Base-by-base conservation (phyloP, 169 alveolate species). In the Babesia gibsoni region DNA sequence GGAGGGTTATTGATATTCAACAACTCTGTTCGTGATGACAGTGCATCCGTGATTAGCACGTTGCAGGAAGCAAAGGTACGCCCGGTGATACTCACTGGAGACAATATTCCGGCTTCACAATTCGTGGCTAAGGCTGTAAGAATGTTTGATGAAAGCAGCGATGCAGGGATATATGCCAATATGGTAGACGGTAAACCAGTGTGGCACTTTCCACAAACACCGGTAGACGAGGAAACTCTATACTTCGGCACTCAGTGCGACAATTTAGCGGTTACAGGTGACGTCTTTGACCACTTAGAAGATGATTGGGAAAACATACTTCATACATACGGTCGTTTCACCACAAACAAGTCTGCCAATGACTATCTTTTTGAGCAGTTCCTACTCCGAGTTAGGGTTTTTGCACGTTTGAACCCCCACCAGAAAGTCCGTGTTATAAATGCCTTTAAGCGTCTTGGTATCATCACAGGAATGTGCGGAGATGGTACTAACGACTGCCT, bases 401-500 rank as follows among this genome's bases (percentile, higher is more conserved):
- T 79, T 29, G 88, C 88, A 30, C 41, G 83, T 16, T 52, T 79
- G 8, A 67, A 79, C 49, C 88, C 88, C 5, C 72, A 78, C 65
- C 88, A 79, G 30, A 79, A 94, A 67, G 95, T 92, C 39, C 77
- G 91, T 37, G 83, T 94, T 14, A 93, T 94, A 22, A 89, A 82
- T 41, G 83, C 91, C 43, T 91, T 91, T 49, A 91, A 84, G 54
- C 72, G 86, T 39, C 88, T 85, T 54, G 96, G 92, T 25, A 81
- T 84, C 20, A 92, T 89, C 12, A 89, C 95, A 4, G 95, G 95
- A 25, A 95, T 94, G 97, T 92, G 96, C 37, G 97, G 98, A 1
- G 98, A 94, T 67, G 98, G 98, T 4, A 94, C 96, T 20, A 94
- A 94, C 67, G 98, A 94, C 89, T 94, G 97, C 69, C 91, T 94